Evolutionary conservation across 169 alveolate genomes (phyloP).

Genomic region (Plasmodium falciparum): DNA sequence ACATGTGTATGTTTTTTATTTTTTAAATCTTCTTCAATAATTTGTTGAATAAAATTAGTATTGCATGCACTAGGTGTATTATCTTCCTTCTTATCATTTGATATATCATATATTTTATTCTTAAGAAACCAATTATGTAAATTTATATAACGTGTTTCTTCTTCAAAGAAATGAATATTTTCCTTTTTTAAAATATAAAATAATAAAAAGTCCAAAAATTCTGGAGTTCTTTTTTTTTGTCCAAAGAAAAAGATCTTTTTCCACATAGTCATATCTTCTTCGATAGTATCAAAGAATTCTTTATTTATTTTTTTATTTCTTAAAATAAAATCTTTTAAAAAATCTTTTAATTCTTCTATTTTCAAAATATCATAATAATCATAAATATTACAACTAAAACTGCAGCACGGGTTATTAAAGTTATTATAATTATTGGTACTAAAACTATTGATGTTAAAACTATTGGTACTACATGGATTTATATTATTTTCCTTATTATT

Average conservation of each 20-base stretch:
- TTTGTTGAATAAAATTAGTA: constrained; percentile 87
- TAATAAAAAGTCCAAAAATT: constrained; percentile 24
- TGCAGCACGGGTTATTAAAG: too few relatives aligned
- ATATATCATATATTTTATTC: neutral
- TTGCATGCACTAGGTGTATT: constrained; percentile 16
- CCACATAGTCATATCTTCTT: constrained; percentile 25
- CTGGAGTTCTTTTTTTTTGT: neutral
- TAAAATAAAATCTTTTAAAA: constrained; percentile 21
- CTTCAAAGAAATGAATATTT: constrained; percentile 1
- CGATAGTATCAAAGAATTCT: constrained; percentile 29
- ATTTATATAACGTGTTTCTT: constrained; percentile 1
- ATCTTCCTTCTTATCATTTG: constrained; percentile 1
- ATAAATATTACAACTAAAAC: too few relatives aligned
- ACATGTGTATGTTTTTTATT: constrained; percentile 85
- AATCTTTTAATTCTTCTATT: constrained; percentile 33
- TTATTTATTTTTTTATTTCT: constrained; percentile 17
- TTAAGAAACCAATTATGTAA: constrained; percentile 25
- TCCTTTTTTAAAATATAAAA: constrained; percentile 39
- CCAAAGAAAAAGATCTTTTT: neutral
- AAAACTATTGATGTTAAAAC: too few relatives aligned
- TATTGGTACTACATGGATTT: too few relatives aligned
- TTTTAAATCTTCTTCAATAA: constrained; percentile 87
- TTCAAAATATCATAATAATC: neutral
- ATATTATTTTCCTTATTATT: too few relatives aligned
- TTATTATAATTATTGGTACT: too few relatives aligned